A percentile compares a stretch with the other conserved stretches of the same genome.
phyloP scores from a whole-genome alignment of 768 basidiomycete species.

The Myochromella boudieri region DNA sequence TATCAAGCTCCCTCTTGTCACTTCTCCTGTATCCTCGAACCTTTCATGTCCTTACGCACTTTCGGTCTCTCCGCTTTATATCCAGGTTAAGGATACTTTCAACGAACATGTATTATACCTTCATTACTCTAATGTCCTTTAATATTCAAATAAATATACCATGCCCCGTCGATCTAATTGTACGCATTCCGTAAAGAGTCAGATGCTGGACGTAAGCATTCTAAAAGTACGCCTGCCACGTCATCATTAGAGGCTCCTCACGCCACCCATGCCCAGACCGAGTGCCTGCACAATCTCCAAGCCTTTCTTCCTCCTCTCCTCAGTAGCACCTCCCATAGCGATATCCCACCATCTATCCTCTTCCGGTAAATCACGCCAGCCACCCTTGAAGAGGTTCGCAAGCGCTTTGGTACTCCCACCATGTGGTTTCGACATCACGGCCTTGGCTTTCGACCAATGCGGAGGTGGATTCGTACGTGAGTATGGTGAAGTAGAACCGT shows the following conservation, averaged over 20 bases:
- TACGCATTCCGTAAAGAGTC: no score
- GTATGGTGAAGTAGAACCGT: slow-evolving; percentile 34
- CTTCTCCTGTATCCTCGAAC: no score
- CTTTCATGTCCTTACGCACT: no score
- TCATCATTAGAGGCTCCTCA: slow-evolving; percentile 17
- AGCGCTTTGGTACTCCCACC: slow-evolving; percentile 40
- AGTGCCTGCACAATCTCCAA: slow-evolving; percentile 33
- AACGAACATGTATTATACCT: no score
- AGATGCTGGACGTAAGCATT: no score
- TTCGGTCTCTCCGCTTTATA: no score
- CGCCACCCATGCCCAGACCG: slow-evolving; percentile 34
- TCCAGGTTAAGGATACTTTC: no score
- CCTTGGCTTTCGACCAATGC: slow-evolving; percentile 44
- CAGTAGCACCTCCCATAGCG: slow-evolving; percentile 50
- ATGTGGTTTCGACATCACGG: slow-evolving; percentile 27
- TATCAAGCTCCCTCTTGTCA: no score
- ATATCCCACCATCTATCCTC: slow-evolving; percentile 69
- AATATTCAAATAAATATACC: not conserved
- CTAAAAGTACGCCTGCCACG: no score
- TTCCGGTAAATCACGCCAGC: slow-evolving; percentile 62
- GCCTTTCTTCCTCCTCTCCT: slow-evolving; percentile 35
- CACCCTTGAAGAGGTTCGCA: slow-evolving; percentile 49
- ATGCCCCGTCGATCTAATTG: no score
- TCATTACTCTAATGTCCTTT: no score
- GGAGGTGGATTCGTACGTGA: slow-evolving; percentile 46